Evolutionary conservation across 495 filamentous ascomycete species (phyloP).

Genomic region (Penicillium coffeae): DNA sequence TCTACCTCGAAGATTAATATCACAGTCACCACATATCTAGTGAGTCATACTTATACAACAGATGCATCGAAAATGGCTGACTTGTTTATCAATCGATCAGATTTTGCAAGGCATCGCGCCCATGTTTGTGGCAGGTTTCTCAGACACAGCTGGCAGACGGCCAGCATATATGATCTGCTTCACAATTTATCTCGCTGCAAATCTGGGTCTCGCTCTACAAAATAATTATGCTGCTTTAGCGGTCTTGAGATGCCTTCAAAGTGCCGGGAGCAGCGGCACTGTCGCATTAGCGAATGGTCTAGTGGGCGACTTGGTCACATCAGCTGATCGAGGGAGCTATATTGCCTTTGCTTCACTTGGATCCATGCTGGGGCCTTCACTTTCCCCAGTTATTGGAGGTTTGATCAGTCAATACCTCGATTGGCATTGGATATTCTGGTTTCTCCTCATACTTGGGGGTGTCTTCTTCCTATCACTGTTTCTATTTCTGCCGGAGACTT

Average conservation of each 20-base stretch:
- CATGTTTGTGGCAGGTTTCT: slow-evolving; percentile 44
- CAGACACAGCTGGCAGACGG: slow-evolving; percentile 46
- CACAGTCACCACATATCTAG: slow-evolving; percentile 44
- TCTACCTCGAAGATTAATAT: slow-evolving; percentile 39
- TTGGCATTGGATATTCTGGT: slow-evolving; percentile 80
- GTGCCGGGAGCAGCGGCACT: slow-evolving; percentile 44
- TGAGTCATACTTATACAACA: background rate
- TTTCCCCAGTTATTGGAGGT: slow-evolving; percentile 70
- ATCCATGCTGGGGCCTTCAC: slow-evolving; percentile 36
- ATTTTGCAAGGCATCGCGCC: slow-evolving; percentile 51
- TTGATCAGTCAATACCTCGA: slow-evolving; percentile 61
- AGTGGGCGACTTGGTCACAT: slow-evolving; percentile 43
- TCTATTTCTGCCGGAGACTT: slow-evolving; percentile 64
- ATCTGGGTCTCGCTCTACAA: slow-evolving; percentile 48
- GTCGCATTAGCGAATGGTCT: slow-evolving; percentile 43
- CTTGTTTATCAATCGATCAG: slow-evolving; percentile 12
- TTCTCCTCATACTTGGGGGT: slow-evolving; percentile 71
- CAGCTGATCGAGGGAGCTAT: slow-evolving; percentile 45
- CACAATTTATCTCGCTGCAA: slow-evolving; percentile 43
- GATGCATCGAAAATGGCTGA: background rate
- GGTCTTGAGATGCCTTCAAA: slow-evolving; percentile 47
- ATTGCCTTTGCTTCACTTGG: slow-evolving; percentile 33
- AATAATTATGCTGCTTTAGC: slow-evolving; percentile 45
- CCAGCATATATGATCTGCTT: slow-evolving; percentile 47
- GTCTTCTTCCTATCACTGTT: slow-evolving; percentile 61